Conservation (phyloP, 2,329 filamentous ascomycete genomes). For the Helicocarpus griseus region DNA sequence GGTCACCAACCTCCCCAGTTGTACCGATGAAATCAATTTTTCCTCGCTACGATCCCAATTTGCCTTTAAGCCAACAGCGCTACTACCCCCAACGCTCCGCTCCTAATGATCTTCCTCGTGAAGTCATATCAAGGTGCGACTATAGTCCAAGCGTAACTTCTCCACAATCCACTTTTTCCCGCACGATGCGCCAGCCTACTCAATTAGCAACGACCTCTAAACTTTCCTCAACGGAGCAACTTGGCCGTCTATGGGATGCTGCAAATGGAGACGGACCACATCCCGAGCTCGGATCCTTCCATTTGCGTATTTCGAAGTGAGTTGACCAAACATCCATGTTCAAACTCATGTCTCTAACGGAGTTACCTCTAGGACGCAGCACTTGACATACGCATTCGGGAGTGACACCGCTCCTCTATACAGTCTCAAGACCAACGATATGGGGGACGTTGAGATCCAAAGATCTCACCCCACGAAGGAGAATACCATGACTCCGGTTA, state of each 20-base stretch:
- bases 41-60: slow-evolving; percentile 32
- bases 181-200: neutral
- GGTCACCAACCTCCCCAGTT: slow-evolving; percentile 2
- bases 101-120: slow-evolving; percentile 9
- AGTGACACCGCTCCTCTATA: slow-evolving; percentile 35
- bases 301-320: slow-evolving; percentile 34
- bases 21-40: slow-evolving; percentile 37
- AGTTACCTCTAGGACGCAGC: slow-evolving; percentile 24
- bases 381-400: slow-evolving; percentile 36
- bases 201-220: neutral
- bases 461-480: slow-evolving; percentile 32
- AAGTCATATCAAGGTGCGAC: slow-evolving; percentile 15
- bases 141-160: slow-evolving; percentile 18
- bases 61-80: slow-evolving; percentile 27
- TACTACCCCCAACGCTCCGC: slow-evolving; percentile 23
- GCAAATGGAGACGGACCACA: slow-evolving; percentile 35
- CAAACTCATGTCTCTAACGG: neutral
- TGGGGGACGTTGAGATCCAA: slow-evolving; percentile 33
- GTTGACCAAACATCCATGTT: slow-evolving; percentile 1
- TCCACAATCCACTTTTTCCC: neutral
- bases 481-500: slow-evolving; percentile 33
- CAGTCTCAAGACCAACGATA: slow-evolving; percentile 33
- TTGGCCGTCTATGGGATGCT: slow-evolving; percentile 35
- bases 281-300: slow-evolving; percentile 25
- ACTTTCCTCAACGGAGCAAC: slow-evolving; percentile 30